A percentile compares a stretch with the other conserved stretches of the same genome.
These are phyloP conservation scores for Polytrichum formosum DNA, from an alignment of 225 moss, liverwort and hornwort genomes.

Conservation along the genomic window DNA sequence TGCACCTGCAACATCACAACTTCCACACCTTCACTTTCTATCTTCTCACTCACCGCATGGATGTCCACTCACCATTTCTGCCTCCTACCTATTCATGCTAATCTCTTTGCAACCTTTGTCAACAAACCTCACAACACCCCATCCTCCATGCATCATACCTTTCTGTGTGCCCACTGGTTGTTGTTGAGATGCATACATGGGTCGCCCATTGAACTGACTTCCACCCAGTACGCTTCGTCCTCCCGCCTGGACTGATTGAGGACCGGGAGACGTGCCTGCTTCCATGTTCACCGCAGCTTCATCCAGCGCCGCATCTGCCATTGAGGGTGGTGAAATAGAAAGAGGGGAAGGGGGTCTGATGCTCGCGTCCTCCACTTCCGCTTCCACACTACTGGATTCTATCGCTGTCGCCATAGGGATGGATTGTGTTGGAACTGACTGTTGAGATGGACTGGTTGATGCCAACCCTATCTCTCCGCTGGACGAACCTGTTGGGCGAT, in stretches of 20 bases:
- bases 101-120: too few relatives aligned
- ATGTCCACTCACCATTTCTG: too few relatives aligned
- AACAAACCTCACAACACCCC: too few relatives aligned
- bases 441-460: conserved; percentile 22
- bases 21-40: neutral
- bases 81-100: too few relatives aligned
- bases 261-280: conserved; percentile 22
- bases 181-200: conserved; percentile 58
- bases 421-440: conserved; percentile 23
- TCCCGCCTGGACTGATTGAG: conserved; percentile 38
- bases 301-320: conserved; percentile 30
- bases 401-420: conserved; percentile 13
- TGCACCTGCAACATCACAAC: conserved; percentile 12
- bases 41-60: neutral
- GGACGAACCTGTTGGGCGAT: conserved; percentile 37
- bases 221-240: conserved; percentile 47
- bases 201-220: conserved; percentile 61
- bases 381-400: conserved; percentile 35
- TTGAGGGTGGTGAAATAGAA: conserved; percentile 21
- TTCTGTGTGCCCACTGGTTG: conserved; percentile 88
- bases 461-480: conserved; percentile 41
- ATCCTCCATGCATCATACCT: conserved; percentile 26
- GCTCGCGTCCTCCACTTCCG: conserved; percentile 33
- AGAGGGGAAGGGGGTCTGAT: conserved; percentile 40
- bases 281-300: conserved; percentile 37